Percentiles rank a stretch among this genome's conserved stretches.
phyloP scores from a whole-genome alignment of 2,329 filamentous ascomycete species.

The Lasiodiplodia citricola region DNA sequence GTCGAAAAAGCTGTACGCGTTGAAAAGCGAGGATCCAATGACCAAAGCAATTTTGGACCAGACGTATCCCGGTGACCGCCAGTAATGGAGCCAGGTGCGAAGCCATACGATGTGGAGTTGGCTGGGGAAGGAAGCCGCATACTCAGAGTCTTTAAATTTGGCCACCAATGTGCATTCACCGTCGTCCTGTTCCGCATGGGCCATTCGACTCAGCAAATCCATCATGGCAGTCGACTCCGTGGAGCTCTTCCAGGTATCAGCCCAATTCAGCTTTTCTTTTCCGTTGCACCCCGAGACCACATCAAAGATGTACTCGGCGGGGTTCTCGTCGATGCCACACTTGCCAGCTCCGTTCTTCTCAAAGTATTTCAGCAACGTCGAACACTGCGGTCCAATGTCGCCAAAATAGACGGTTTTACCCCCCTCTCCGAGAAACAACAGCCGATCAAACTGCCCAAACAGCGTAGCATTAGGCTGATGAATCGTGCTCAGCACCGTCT shows the following conservation, averaged over 20 bases:
- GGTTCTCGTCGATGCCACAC: background rate
- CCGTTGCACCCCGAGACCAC: background rate
- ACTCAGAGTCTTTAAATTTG: background rate
- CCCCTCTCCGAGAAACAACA: conserved; percentile 51
- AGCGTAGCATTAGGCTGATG: conserved; percentile 53
- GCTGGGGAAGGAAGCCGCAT: background rate
- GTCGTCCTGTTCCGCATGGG: background rate
- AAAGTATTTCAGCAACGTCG: conserved; percentile 59
- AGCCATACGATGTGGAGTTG: background rate
- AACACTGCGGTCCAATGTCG: conserved; percentile 55
- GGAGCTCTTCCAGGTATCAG: background rate
- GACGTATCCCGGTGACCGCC: conserved; percentile 52
- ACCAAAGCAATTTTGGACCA: conserved; percentile 39
- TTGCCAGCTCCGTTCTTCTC: background rate
- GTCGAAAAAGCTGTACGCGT: conserved; percentile 51
- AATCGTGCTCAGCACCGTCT: conserved; percentile 55
- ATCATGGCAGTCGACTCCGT: background rate
- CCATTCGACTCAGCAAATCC: background rate
- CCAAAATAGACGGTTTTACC: conserved; percentile 49
- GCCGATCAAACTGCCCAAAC: conserved; percentile 52
- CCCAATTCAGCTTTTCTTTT: background rate
- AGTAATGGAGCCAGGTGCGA: conserved; percentile 54
- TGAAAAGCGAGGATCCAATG: conserved; percentile 34
- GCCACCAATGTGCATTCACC: background rate
- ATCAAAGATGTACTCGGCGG: background rate